Evolutionary conservation across 805 yeast species (phyloP).

Genomic region (Saccharomycopsis sp.): DNA sequence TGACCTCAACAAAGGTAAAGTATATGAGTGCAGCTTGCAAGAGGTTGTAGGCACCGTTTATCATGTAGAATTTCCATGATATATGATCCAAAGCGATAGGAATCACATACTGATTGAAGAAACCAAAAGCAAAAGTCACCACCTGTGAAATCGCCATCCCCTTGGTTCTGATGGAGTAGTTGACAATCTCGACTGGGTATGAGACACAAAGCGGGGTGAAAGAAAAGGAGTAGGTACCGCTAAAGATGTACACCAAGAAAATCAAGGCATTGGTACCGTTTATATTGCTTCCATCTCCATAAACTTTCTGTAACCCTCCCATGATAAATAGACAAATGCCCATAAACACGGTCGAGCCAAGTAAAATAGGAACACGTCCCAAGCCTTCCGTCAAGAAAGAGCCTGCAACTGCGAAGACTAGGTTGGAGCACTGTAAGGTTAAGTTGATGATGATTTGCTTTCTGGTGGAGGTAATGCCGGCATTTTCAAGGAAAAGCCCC

Average conservation of each 20-base stretch:
- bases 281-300: conserved; percentile 24
- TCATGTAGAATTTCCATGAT: conserved; percentile 32
- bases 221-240: conserved; percentile 23
- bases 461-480: conserved; percentile 42
- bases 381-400: conserved; percentile 25
- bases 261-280: conserved; percentile 25
- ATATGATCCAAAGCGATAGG: conserved; percentile 34
- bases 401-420: conserved; percentile 25
- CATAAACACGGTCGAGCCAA: conserved; percentile 25
- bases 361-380: conserved; percentile 25
- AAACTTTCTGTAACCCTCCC: conserved; percentile 25
- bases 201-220: conserved; percentile 26
- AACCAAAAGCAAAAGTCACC: background rate
- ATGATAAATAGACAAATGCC: conserved; percentile 25
- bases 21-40: conserved; percentile 28
- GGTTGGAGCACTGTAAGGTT: conserved; percentile 23
- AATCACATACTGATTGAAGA: conserved; percentile 24
- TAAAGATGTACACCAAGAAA: conserved; percentile 24
- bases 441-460: conserved; percentile 41
- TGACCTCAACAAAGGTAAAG: conserved; percentile 33
- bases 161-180: conserved; percentile 25
- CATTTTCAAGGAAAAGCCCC: conserved; percentile 29
- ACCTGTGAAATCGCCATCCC: conserved; percentile 25
- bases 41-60: conserved; percentile 27
- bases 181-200: conserved; percentile 26